Evolutionary conservation across 305 asterid genomes (phyloP), one percentile per base, ranked within the genome.

Genomic region (Fraxinus albicans): DNA sequence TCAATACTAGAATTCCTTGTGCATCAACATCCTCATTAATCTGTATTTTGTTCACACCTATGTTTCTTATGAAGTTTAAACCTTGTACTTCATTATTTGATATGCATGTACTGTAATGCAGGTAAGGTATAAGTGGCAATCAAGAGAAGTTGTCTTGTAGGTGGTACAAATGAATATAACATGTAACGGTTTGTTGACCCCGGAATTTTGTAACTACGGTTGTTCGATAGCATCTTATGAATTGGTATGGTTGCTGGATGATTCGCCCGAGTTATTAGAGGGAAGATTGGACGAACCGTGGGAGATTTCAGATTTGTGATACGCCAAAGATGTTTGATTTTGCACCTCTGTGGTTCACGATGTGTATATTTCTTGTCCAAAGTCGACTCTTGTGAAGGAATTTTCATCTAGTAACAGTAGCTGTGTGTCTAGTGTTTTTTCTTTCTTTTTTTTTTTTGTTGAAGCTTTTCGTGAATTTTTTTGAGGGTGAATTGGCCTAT

Each of bases 201-300:
- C 77, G 73, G 88, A 85, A 82, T 88, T 89, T 90, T 88, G 88
- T 84, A 88, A 89, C 78, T 78, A 77, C 76, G 84, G 77, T 50
- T 78, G 74, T 80, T 84, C 81, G 29, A 80, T 87, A 79, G 80
- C 86, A 77, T 83, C 88, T 67, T 78, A 83, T 85, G 89, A 84
- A 86, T 80, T 53, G 74, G 80, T 84, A 40, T 69, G 40, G 83
- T 83, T 35, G 63, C 77, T 53, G 29, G 40, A 50, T 73, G 75
- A 82, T 47, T 79, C 73, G 58, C 77, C 85, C 69, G n/a, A 35
- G 80, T 83, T 67, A 40, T 80, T 19, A 85, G 84, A 33, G 38
- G 82, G 82, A 78, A 73, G 76, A 76, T 42, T 63, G 74, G 83
- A 47, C 76, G 31, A 29, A 78, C 60, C 47, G 17, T 13, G 72